phyloP scores from a whole-genome alignment of 768 basidiomycete species.

The Russula emetica region DNA sequence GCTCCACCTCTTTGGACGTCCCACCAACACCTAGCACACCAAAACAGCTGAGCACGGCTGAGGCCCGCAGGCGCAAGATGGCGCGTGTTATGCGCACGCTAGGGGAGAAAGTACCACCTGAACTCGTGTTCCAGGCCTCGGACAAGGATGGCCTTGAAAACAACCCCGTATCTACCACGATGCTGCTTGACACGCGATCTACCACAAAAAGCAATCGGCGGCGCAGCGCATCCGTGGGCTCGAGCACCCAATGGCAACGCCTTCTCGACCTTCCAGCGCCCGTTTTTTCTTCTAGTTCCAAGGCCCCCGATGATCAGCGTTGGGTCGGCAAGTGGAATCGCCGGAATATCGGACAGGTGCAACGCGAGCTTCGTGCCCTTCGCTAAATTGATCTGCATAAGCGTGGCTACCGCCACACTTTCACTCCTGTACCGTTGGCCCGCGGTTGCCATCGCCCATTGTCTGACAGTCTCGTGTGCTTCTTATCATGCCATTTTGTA shows the following conservation, averaged over 20 bases:
- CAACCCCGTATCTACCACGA: not conserved
- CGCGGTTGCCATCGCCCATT: not conserved
- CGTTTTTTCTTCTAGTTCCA: conserved; percentile 21
- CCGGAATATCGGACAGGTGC: conserved; percentile 24
- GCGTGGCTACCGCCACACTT: not conserved
- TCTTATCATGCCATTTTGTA: conserved; percentile 1
- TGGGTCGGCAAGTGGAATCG: conserved; percentile 29
- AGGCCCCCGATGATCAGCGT: conserved; percentile 21
- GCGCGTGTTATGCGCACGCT: conserved; percentile 31
- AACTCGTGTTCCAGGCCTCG: conserved; percentile 30
- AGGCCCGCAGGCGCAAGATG: conserved; percentile 26
- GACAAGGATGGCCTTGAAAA: not conserved
- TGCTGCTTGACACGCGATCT: not conserved
- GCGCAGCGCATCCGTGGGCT: conserved; percentile 21
- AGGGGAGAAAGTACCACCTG: conserved; percentile 33
- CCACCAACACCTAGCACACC: conserved; percentile 16
- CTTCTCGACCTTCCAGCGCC: conserved; percentile 6
- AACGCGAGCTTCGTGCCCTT: conserved; percentile 37
- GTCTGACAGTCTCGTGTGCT: too few species aligned
- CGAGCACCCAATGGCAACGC: conserved; percentile 1
- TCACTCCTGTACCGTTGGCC: conserved; percentile 1
- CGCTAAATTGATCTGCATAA: conserved; percentile 26
- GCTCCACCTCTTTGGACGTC: not conserved
- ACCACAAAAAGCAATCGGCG: conserved; percentile 1
- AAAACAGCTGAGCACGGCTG: conserved; percentile 4